These are phyloP conservation scores for Trichosporon sp. DNA, from an alignment of 1,284 basidiomycete species.

Conservation along the genomic window DNA sequence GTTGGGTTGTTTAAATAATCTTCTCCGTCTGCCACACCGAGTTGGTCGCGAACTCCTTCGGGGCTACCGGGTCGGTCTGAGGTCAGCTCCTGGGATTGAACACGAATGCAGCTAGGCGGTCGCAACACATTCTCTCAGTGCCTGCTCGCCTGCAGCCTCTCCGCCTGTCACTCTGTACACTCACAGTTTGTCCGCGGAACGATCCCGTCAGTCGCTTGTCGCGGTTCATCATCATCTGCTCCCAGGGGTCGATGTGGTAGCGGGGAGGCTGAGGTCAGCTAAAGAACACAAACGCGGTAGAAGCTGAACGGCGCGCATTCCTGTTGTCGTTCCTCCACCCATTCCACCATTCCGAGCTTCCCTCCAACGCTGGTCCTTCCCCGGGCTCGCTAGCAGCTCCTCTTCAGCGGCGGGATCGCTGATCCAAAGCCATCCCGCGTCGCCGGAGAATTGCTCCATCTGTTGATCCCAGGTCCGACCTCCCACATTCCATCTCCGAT, in stretches of 20 bases:
- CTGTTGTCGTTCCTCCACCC: background rate
- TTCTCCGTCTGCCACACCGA: constrained; percentile 74
- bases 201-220: constrained; percentile 88
- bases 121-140: background rate
- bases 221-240: constrained; percentile 91
- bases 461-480: background rate
- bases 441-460: background rate
- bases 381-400: background rate
- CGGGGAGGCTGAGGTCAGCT: constrained; percentile 67
- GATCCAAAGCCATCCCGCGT: background rate
- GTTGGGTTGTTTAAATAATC: constrained; percentile 21
- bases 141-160: background rate
- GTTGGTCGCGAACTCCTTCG: constrained; percentile 73
- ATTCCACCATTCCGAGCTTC: background rate
- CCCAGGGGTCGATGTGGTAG: constrained; percentile 83
- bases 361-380: background rate
- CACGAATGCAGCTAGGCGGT: background rate
- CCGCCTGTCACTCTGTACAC: constrained; percentile 40
- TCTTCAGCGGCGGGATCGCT: background rate
- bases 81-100: background rate
- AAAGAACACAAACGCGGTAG: background rate
- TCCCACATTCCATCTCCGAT: background rate
- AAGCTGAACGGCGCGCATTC: background rate
- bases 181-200: constrained; percentile 76
- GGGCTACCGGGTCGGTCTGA: constrained; percentile 72